These are phyloP conservation scores for Phytophthora hibernalis DNA, from an alignment of 352 stramenopile genomes.

Conservation along the genomic window DNA sequence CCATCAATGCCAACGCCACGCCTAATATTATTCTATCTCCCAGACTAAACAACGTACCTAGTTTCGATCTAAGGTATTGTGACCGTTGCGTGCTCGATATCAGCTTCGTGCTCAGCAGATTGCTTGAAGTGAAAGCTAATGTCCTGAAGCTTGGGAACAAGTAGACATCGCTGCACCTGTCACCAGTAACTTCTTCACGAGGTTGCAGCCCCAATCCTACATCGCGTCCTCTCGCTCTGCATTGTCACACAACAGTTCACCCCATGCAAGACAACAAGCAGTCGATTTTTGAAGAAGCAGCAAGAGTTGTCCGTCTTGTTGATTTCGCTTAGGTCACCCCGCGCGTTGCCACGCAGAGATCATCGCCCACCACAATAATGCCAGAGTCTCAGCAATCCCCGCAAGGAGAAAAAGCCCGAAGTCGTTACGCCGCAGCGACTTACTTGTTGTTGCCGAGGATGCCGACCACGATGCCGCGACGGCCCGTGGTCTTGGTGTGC, in stretches of 20 bases:
- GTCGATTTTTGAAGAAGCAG: slow-evolving; percentile 42
- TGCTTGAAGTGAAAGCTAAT: too few relatives aligned
- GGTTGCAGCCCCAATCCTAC: too few relatives aligned
- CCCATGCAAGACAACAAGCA: slow-evolving; percentile 18
- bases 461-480: slow-evolving; percentile 87
- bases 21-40: too few relatives aligned
- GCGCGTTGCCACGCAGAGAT: slow-evolving; percentile 26
- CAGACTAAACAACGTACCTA: too few relatives aligned
- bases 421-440: slow-evolving; percentile 40
- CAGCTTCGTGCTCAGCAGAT: too few relatives aligned
- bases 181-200: too few relatives aligned
- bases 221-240: background rate
- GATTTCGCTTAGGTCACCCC: slow-evolving; percentile 41
- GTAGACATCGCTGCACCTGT: too few relatives aligned
- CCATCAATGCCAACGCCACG: too few relatives aligned
- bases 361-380: slow-evolving; percentile 57
- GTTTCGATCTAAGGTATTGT: too few relatives aligned
- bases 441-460: slow-evolving; percentile 87
- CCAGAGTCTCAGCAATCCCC: slow-evolving; percentile 71
- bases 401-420: slow-evolving; percentile 49
- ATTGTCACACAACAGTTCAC: slow-evolving; percentile 12
- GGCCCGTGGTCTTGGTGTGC: slow-evolving; percentile 99
- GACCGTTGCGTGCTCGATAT: too few relatives aligned
- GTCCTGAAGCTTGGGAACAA: too few relatives aligned
- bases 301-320: slow-evolving; percentile 50